These are phyloP conservation scores for Globisporangium splendens DNA, from an alignment of 352 stramenopile genomes.

Conservation along the genomic window DNA sequence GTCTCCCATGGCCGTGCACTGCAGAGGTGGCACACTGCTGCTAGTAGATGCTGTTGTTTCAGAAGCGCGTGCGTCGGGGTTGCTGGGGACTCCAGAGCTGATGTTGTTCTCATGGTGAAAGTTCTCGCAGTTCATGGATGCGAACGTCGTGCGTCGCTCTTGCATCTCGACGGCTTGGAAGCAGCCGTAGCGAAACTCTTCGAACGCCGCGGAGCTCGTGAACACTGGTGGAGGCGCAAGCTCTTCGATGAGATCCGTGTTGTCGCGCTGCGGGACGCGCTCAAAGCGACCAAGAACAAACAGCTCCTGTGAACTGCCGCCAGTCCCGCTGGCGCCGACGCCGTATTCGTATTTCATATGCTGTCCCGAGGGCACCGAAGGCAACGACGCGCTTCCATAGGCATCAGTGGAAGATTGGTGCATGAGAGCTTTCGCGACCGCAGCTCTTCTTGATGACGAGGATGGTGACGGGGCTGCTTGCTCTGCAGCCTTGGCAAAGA, in stretches of 20 bases:
- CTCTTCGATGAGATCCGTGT: conserved; percentile 38
- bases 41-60: not conserved
- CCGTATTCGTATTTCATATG: conserved; percentile 61
- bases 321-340: conserved; percentile 31
- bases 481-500: conserved; percentile 33
- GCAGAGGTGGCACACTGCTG: not conserved
- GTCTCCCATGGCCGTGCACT: no score
- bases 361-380: conserved; percentile 20
- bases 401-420: no score
- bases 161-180: conserved; percentile 84
- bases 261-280: conserved; percentile 63
- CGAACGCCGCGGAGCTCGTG: conserved; percentile 41
- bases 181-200: conserved; percentile 73
- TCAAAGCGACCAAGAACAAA: conserved; percentile 82
- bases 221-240: conserved; percentile 45
- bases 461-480: not conserved
- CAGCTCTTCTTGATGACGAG: not conserved
- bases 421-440: not conserved
- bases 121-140: conserved; percentile 11
- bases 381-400: not conserved
- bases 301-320: conserved; percentile 45
- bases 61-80: no score
- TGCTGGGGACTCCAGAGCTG: not conserved
- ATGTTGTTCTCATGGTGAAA: not conserved
- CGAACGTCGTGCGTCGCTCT: conserved; percentile 43